Percentiles rank a stretch among this genome's conserved stretches.
Conservation (phyloP, 768 basidiomycete species). For the Lanmaoa rubissima region DNA sequence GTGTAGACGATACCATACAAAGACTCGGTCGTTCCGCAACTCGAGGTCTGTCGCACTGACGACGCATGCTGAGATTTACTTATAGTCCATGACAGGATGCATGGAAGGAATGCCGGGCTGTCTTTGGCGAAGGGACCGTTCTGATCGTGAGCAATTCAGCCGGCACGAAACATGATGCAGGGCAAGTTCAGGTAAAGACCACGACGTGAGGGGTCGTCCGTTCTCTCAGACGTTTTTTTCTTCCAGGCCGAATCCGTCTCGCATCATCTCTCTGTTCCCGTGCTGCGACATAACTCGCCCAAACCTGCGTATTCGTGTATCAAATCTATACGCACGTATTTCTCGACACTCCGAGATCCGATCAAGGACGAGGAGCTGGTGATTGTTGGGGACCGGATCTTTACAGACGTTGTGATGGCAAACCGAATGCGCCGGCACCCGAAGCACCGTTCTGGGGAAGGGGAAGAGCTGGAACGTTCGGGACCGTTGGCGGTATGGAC, state of each 20-base stretch:
- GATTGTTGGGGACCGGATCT: constrained; percentile 87
- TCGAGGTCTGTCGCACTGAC: constrained; percentile 48
- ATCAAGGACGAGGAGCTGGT: constrained; percentile 65
- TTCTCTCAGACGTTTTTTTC: neutral
- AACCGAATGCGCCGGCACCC: constrained; percentile 54
- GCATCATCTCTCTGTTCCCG: constrained; percentile 72
- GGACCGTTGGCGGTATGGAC: constrained; percentile 73
- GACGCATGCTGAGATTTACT: neutral
- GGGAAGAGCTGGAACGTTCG: neutral
- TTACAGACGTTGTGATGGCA: constrained; percentile 88
- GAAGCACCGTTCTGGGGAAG: constrained; percentile 6
- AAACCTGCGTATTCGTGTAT: constrained; percentile 87
- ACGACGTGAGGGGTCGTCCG: neutral
- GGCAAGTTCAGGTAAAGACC: constrained; percentile 70
- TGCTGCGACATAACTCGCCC: constrained; percentile 69
- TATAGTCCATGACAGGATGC: constrained; percentile 47
- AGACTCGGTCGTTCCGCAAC: constrained; percentile 74
- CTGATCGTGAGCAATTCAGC: constrained; percentile 95
- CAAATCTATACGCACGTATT: constrained; percentile 67
- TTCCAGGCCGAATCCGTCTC: constrained; percentile 85
- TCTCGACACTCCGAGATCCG: constrained; percentile 56
- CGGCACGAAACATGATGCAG: constrained; percentile 74
- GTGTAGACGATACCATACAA: constrained; percentile 74
- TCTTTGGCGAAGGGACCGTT: constrained; percentile 77
- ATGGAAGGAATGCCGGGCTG: constrained; percentile 69